Percentiles rank a stretch among this genome's conserved stretches.
phyloP scores from a whole-genome alignment of 768 basidiomycete genomes.

The Cystoderma amianthinum region DNA sequence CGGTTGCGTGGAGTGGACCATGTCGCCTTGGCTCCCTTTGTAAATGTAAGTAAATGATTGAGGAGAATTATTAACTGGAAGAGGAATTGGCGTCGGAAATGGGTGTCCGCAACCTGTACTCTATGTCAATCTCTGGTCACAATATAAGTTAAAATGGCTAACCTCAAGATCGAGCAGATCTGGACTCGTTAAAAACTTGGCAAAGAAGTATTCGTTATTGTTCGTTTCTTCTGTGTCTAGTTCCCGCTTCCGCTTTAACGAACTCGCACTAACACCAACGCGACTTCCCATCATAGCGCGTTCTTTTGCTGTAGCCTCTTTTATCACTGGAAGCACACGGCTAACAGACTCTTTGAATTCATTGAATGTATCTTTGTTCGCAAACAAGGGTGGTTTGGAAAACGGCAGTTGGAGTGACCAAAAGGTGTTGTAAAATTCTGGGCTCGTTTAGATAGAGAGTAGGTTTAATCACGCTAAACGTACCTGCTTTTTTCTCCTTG shows the following conservation, averaged over 20 bases:
- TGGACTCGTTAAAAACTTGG: slow-evolving; percentile 87
- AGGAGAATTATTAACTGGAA: slow-evolving; percentile 81
- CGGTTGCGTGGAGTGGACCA: slow-evolving; percentile 66
- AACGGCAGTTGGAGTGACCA: slow-evolving; percentile 87
- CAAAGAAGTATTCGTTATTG: slow-evolving; percentile 79
- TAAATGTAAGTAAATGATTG: slow-evolving; percentile 69
- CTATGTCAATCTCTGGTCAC: neutral
- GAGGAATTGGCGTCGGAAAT: slow-evolving; percentile 90
- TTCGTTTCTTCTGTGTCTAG: slow-evolving; percentile 45
- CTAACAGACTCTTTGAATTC: slow-evolving; percentile 67
- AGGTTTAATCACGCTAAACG: slow-evolving; percentile 2
- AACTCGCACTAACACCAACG: slow-evolving; percentile 26
- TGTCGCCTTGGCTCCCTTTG: slow-evolving; percentile 52
- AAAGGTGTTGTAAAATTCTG: slow-evolving; percentile 82
- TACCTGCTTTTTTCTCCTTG: slow-evolving; percentile 59
- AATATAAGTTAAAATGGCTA: slow-evolving; percentile 7
- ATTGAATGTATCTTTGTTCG: slow-evolving; percentile 43
- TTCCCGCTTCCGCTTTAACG: slow-evolving; percentile 65
- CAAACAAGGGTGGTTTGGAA: slow-evolving; percentile 72
- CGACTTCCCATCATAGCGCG: slow-evolving; percentile 83
- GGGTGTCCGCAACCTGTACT: slow-evolving; percentile 74
- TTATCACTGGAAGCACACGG: slow-evolving; percentile 71
- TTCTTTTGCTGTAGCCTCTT: slow-evolving; percentile 84
- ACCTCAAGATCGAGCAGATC: slow-evolving; percentile 88
- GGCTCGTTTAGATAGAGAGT: neutral